These are phyloP conservation scores for Haemoproteus tartakovskyi DNA, from an alignment of 169 alveolate genomes.

Conservation along the genomic window DNA sequence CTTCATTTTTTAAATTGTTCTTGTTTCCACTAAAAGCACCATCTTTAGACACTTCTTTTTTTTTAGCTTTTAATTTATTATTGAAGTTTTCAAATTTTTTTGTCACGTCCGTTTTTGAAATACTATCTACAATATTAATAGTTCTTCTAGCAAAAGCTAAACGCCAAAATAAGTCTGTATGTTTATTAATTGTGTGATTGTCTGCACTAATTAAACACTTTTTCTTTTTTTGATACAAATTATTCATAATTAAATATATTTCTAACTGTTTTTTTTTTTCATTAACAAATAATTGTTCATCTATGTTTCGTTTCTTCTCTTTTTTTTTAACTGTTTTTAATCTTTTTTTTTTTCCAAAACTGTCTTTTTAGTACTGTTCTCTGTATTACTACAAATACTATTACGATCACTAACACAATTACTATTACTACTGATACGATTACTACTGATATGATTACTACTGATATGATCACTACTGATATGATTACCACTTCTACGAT, in stretches of 20 bases:
- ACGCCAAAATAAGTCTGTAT: slow-evolving; percentile 48
- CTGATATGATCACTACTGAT: too few species aligned
- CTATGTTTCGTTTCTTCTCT: neutral
- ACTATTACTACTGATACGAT: neutral
- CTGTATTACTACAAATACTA: neutral
- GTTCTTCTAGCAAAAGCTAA: slow-evolving; percentile 39
- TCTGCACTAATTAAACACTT: slow-evolving; percentile 13
- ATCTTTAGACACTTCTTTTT: too few species aligned
- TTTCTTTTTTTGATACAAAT: slow-evolving; percentile 22
- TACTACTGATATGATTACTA: too few species aligned
- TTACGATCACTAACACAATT: too few species aligned
- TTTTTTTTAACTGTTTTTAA: too few species aligned
- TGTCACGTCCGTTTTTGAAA: slow-evolving; percentile 1
- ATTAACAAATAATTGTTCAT: neutral
- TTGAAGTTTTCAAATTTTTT: slow-evolving; percentile 11
- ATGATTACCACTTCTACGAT: slow-evolving; percentile 1
- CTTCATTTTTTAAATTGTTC: too few species aligned
- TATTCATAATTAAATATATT: slow-evolving; percentile 46
- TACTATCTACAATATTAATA: neutral
- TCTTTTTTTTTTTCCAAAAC: neutral
- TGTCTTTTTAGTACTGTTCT: neutral
- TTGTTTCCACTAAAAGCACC: too few species aligned
- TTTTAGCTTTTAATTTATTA: neutral
- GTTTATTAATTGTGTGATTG: slow-evolving; percentile 32
- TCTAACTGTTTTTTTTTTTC: slow-evolving; percentile 43